Evolutionary conservation across 2,329 filamentous ascomycete genomes (phyloP).

Genomic region (Remersonia thermophila): DNA sequence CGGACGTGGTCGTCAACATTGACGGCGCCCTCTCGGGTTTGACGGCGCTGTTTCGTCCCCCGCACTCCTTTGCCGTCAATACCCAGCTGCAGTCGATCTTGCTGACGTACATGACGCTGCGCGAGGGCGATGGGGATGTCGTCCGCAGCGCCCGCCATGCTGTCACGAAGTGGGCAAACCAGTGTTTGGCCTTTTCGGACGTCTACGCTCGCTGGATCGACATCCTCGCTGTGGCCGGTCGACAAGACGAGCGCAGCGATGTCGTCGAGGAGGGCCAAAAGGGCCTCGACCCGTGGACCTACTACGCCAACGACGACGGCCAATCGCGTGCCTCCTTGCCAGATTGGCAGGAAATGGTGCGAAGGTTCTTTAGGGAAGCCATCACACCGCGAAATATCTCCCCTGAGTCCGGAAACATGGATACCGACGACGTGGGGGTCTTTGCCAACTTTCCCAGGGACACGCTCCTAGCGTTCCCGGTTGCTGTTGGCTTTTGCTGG

Average conservation of each 20-base stretch:
- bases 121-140: constrained; percentile 34
- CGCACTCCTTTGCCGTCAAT: constrained; percentile 18
- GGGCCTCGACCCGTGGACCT: constrained; percentile 60
- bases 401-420: constrained; percentile 23
- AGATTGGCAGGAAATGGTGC: constrained; percentile 39
- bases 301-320: constrained; percentile 32
- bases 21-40: constrained; percentile 78
- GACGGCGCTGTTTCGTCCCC: constrained; percentile 31
- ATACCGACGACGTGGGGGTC: constrained; percentile 25
- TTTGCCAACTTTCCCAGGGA: constrained; percentile 37
- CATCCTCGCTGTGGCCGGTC: constrained; percentile 63
- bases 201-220: constrained; percentile 77
- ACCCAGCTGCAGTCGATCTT: constrained; percentile 41
- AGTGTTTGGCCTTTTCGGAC: constrained; percentile 70
- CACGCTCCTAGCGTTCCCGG: constrained; percentile 45
- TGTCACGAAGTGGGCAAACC: constrained; percentile 78
- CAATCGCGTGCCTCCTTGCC: constrained; percentile 26
- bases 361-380: constrained; percentile 34
- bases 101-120: constrained; percentile 52
- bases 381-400: constrained; percentile 18
- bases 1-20: constrained; percentile 71
- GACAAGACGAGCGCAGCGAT: constrained; percentile 59
- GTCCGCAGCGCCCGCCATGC: constrained; percentile 70
- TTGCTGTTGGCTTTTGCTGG: constrained; percentile 57
- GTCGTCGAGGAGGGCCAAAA: constrained; percentile 81